phyloP scores from a whole-genome alignment of 169 alveolate species.

The Eimeria tenella region DNA sequence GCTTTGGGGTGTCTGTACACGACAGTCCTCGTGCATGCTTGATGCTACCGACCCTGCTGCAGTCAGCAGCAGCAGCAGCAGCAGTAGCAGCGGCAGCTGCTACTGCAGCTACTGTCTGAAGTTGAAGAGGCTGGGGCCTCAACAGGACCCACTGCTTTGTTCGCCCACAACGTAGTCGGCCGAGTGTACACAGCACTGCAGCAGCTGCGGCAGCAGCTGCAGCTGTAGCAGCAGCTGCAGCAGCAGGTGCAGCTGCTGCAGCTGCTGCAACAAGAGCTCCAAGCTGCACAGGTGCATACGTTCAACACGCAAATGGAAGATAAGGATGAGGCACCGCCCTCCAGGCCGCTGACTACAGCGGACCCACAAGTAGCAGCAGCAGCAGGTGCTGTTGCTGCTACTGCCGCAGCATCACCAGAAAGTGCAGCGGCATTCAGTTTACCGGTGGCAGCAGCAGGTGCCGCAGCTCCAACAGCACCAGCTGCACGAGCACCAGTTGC shows the following conservation, averaged over 20 bases:
- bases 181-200: not conserved
- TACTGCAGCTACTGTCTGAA: not conserved
- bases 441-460: constrained; percentile 2
- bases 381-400: not conserved
- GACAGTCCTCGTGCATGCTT: not conserved
- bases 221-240: constrained; percentile 18
- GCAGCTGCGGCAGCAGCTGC: constrained; percentile 16
- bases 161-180: not conserved
- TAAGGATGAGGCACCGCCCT: not conserved
- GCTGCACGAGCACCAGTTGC: not conserved
- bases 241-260: constrained; percentile 21
- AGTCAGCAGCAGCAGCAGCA: constrained; percentile 6
- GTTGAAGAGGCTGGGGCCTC: not conserved
- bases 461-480: not conserved
- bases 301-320: not conserved
- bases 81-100: not conserved
- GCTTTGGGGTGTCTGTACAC: not conserved
- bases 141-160: not conserved
- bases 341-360: not conserved
- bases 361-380: constrained; percentile 34
- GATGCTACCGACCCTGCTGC: constrained; percentile 20
- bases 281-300: not conserved
- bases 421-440: not conserved
- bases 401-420: constrained; percentile 14
- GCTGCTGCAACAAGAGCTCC: not conserved